Base-by-base conservation (phyloP, 202 grass and related monocot species). In the Bolboschoenoplectus hybrid region DNA sequence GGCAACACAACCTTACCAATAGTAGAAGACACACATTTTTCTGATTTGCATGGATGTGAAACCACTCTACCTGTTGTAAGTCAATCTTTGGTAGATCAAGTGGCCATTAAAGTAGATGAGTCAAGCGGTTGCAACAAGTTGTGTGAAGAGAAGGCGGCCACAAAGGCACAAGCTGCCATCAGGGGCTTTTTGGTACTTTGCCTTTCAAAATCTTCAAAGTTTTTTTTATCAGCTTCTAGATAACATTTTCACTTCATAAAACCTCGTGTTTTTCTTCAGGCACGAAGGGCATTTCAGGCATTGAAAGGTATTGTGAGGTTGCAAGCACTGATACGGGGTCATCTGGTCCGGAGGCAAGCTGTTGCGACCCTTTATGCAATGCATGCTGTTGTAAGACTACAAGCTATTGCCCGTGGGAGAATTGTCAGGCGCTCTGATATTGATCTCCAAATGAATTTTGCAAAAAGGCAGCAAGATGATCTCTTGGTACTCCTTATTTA, bases 321-420 rank as follows among this genome's bases (percentile, higher is more conserved):
- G 51, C 95, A 98, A 64, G 93, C 93, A 1, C 43, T 98, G 82
- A 88, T 98, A 56, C 95, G 93, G 20, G 95, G 93, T 6, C 91
- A 95, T 89, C 88, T 97, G 62, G 95, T 97, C 81, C 92, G 95
- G 88, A 93, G 93, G 85, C 95, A 98, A 85, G 95, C 95, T 88
- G 87, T 89, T 92, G 83, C 91, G 74, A 95, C 91, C 20, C 91
- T 98, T 60, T 87, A 53, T 68, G 82, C 88, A 61, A 94, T 91
- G 90, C 87, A 88, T 82, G 87, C 89, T 75, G 89, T 98, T 40
- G 86, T 98, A 14, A 98, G 91, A 84, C 88, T 95, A 45, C 96
- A 98, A 90, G 91, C 91, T 64, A 34, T 92, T 7, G 65, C 88
- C 45, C 91, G 96, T 88, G 91, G 96, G 32, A 89, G 88, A 58